These are phyloP conservation scores for Boletus pseudo-olivaceus DNA, from an alignment of 768 basidiomycete genomes.

Conservation along the genomic window DNA sequence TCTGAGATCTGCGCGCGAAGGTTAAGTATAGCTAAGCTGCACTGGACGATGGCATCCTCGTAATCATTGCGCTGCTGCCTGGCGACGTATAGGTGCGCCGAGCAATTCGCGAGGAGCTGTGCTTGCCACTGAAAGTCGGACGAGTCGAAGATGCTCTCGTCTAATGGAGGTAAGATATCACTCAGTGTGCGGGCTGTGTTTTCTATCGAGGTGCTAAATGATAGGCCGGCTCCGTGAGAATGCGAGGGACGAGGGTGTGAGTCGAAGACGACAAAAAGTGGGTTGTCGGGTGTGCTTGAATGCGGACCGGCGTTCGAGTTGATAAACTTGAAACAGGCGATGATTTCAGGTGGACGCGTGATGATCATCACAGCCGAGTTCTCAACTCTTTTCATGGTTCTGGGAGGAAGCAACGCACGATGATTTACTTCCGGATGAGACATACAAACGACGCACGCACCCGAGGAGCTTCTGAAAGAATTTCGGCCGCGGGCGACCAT, in stretches of 20 bases:
- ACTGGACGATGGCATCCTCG: slow-evolving; percentile 41
- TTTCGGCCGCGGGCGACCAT: slow-evolving; percentile 35
- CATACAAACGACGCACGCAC: slow-evolving; percentile 13
- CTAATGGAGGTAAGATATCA: slow-evolving; percentile 44
- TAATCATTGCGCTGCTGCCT: slow-evolving; percentile 20
- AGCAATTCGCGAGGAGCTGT: slow-evolving; percentile 57
- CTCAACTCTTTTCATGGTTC: slow-evolving; percentile 19
- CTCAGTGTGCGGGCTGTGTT: slow-evolving; percentile 43
- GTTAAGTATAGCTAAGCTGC: slow-evolving; percentile 46
- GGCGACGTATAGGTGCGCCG: slow-evolving; percentile 52
- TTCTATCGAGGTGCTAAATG: slow-evolving; percentile 46
- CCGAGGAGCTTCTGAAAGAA: slow-evolving; percentile 34
- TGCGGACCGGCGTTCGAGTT: not conserved
- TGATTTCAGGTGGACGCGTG: slow-evolving; percentile 70
- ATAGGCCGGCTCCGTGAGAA: slow-evolving; percentile 57
- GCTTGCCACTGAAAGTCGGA: slow-evolving; percentile 58
- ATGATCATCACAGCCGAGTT: slow-evolving; percentile 44
- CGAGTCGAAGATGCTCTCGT: slow-evolving; percentile 41
- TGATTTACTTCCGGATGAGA: not conserved
- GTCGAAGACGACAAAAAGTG: slow-evolving; percentile 60
- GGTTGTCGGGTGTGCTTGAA: slow-evolving; percentile 9
- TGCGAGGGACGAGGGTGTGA: slow-evolving; percentile 61
- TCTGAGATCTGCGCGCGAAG: slow-evolving; percentile 40
- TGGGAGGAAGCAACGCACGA: slow-evolving; percentile 5
- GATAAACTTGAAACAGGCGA: slow-evolving; percentile 45